Conservation (phyloP, 345 rosid species). For the Angophora floribunda region DNA sequence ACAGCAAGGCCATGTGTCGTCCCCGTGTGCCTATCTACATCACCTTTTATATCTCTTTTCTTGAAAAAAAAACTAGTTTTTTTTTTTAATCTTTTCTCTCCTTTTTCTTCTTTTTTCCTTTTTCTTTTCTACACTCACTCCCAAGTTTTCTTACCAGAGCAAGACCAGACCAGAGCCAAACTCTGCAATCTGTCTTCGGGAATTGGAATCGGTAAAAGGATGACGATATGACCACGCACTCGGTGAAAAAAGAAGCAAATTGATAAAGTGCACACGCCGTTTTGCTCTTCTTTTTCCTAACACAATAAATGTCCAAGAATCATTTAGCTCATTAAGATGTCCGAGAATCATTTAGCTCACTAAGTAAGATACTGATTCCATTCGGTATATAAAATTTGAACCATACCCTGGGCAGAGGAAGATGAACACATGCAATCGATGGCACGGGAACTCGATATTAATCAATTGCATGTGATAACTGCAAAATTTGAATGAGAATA, state of each 20-base stretch:
- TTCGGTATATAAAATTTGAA: background rate
- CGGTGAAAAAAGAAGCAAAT: background rate
- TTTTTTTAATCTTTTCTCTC: background rate
- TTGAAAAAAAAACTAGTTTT: too few relatives aligned
- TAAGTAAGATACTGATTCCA: constrained; percentile 4
- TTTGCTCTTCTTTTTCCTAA: background rate
- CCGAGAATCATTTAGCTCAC: background rate
- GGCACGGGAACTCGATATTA: background rate
- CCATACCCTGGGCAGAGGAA: background rate
- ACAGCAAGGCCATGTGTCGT: background rate
- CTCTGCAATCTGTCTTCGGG: constrained; percentile 15
- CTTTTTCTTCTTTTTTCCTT: background rate
- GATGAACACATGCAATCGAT: background rate
- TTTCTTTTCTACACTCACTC: constrained; percentile 17
- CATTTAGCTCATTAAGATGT: too few relatives aligned
- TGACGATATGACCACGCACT: constrained; percentile 31
- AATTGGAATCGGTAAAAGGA: constrained; percentile 12
- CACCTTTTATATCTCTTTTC: background rate
- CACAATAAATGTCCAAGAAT: background rate
- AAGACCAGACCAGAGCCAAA: constrained; percentile 1
- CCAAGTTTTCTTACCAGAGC: constrained; percentile 11
- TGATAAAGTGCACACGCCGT: background rate
- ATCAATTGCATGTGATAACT: background rate
- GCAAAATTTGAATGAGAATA: background rate
- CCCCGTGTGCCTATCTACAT: background rate